phyloP scores from a whole-genome alignment of 495 filamentous ascomycete genomes.

The Trichoderma reesei region DNA sequence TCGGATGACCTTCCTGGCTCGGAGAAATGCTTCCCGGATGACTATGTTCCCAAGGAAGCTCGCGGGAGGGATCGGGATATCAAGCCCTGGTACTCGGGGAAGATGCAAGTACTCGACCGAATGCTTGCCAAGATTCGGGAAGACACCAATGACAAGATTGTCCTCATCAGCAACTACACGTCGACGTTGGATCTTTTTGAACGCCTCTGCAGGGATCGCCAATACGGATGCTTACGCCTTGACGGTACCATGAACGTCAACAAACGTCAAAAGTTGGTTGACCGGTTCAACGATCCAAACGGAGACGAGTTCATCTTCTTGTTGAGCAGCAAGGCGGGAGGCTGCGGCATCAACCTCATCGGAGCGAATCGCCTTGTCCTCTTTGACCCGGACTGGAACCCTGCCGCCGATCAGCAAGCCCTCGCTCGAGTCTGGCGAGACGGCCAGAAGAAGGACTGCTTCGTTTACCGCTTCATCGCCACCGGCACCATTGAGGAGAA shows the following conservation, averaged over 20 bases:
- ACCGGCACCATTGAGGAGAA: constrained; percentile 99
- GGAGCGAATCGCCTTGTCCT: constrained; percentile 94
- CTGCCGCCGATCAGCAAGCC: constrained; percentile 95
- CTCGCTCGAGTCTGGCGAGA: constrained; percentile 97
- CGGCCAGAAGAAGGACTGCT: constrained; percentile 98
- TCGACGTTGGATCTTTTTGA: constrained; percentile 95
- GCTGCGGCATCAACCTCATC: constrained; percentile 94
- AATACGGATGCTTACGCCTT: constrained; percentile 78
- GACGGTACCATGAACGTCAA: constrained; percentile 97
- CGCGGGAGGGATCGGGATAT: constrained; percentile 86
- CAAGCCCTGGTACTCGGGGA: constrained; percentile 93
- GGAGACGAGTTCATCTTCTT: constrained; percentile 90
- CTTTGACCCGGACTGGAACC: constrained; percentile 99
- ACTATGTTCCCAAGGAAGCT: constrained; percentile 79
- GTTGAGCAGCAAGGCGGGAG: constrained; percentile 91
- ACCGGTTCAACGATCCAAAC: constrained; percentile 95
- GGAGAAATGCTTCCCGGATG: constrained; percentile 73
- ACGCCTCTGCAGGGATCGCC: constrained; percentile 72
- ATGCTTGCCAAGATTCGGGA: constrained; percentile 96
- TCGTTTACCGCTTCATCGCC: constrained; percentile 97
- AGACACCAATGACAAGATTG: constrained; percentile 98
- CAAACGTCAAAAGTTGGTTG: constrained; percentile 93
- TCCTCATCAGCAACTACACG: constrained; percentile 97
- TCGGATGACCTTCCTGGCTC: constrained; percentile 78
- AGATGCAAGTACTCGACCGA: constrained; percentile 95